Evolutionary conservation across 2,329 filamentous ascomycete genomes (phyloP), one percentile per base, ranked within the genome.

Genomic region (Pyrenophora tritici-repentis): DNA sequence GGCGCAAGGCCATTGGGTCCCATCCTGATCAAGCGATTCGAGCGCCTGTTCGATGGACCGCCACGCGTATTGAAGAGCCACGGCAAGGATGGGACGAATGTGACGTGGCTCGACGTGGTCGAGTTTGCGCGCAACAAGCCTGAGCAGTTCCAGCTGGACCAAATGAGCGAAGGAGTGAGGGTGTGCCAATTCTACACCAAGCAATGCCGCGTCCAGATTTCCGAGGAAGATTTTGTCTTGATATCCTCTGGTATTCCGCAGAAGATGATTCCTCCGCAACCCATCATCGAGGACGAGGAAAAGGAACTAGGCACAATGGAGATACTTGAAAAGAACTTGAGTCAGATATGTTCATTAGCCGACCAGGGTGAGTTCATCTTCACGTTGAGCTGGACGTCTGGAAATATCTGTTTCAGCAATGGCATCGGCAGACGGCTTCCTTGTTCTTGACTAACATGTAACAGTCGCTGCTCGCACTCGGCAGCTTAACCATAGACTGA

Each of bases 51-150:
- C 66, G 90, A 95, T 58, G 89, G 88, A 0, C 86, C 89, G 17
- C 91, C 92, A 54, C 85, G 81, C 24, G 81, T 86, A 50, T 81
- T 79, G 63, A 88, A 82, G 72, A 85, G 75, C 66, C 83, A 81
- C 75, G 81, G 79, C n/a, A 83, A 83, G 59, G 81, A 84, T 20
- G 77, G 81, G 26, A 82, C 81, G 4, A 81, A 80, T 5, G 82
- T 94, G 48, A 88, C 86, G 10, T 96, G 91, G 91, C 79, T 94
- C 33, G 91, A 96, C 65, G 86, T 96, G 44, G 88, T 95, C 59
- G 86, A 89, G 59, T 94, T 92, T 74, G 89, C 91, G 57, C 89
- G 88, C 66, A 85, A 85, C 58, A 91, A 91, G 57, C 89, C 90
- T 0, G 82, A 85, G 59, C 89, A 93, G 47, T 94, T 95, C 73